phyloP scores from a whole-genome alignment of 768 basidiomycete species.

The Mycena galericulata region DNA sequence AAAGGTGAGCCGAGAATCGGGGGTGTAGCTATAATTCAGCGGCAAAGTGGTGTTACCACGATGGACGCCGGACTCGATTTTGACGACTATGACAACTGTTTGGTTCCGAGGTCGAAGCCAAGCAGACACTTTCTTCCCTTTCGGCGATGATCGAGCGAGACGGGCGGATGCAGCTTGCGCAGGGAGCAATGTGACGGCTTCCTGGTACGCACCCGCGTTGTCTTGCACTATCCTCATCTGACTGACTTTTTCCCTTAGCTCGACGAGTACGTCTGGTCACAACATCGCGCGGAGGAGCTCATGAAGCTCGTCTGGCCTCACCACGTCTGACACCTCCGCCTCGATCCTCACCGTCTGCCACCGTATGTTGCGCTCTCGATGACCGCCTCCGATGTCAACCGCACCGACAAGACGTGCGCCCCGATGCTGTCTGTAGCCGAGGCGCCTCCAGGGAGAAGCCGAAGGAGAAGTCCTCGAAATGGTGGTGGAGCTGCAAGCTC shows the following conservation, averaged over 20 bases:
- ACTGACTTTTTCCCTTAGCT: conserved; percentile 63
- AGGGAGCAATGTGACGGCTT: conserved; percentile 95
- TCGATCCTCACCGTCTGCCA: conserved; percentile 51
- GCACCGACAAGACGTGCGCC: conserved; percentile 53
- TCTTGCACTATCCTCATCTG: conserved; percentile 15
- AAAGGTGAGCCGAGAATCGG: too few species aligned
- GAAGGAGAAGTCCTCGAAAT: conserved; percentile 50
- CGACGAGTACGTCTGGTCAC: conserved; percentile 90
- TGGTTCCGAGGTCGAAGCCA: too few species aligned
- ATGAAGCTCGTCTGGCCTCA: conserved; percentile 66
- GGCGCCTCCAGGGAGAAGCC: conserved; percentile 17
- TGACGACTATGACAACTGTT: too few species aligned
- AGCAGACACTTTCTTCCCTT: too few species aligned
- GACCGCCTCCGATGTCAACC: conserved; percentile 64
- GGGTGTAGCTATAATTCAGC: too few species aligned
- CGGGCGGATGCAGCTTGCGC: conserved; percentile 88
- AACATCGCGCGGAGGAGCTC: conserved; percentile 77
- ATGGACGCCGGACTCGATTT: too few species aligned
- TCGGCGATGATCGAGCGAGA: conserved; percentile 83
- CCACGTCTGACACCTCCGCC: conserved; percentile 42
- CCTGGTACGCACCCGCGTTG: conserved; percentile 62
- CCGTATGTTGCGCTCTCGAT: conserved; percentile 58
- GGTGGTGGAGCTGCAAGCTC: conserved; percentile 66
- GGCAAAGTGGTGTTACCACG: too few species aligned
- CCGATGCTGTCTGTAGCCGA: conserved; percentile 28